Conservation (phyloP, 257 asterid species). For the Eucommia ulmoides region DNA sequence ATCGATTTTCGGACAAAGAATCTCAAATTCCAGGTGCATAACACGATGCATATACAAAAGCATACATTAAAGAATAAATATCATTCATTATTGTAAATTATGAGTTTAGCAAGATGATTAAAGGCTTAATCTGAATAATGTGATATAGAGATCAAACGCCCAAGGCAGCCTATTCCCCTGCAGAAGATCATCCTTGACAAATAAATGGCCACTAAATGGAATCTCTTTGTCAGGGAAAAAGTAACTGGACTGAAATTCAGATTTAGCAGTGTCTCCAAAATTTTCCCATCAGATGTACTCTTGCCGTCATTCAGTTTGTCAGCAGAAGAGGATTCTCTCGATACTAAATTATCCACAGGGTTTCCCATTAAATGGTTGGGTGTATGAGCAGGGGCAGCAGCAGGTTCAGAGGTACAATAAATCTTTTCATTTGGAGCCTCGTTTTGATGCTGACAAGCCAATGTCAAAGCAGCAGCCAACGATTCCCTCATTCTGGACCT, state of each 20-base stretch:
- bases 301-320: slow-evolving; percentile 24
- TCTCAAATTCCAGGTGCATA: too few relatives aligned
- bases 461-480: slow-evolving; percentile 58
- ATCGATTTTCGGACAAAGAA: too few relatives aligned
- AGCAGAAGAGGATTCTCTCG: slow-evolving; percentile 13
- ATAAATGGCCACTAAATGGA: slow-evolving; percentile 61
- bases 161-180: slow-evolving; percentile 98
- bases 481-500: slow-evolving; percentile 96
- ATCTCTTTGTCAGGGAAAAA: slow-evolving; percentile 57
- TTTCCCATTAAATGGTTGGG: slow-evolving; percentile 12
- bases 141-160: slow-evolving; percentile 81
- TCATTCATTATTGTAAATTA: too few relatives aligned
- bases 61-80: too few relatives aligned
- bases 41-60: too few relatives aligned
- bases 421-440: slow-evolving; percentile 21
- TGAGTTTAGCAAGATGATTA: too few relatives aligned
- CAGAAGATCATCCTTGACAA: slow-evolving; percentile 82
- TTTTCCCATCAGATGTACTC: slow-evolving; percentile 21
- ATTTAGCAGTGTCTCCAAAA: slow-evolving; percentile 16
- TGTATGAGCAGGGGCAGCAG: slow-evolving; percentile 14
- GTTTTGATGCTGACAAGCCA: slow-evolving; percentile 36
- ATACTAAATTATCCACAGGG: slow-evolving; percentile 13
- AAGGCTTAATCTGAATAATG: too few relatives aligned
- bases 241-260: slow-evolving; percentile 34
- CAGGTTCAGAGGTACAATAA: slow-evolving; percentile 5